A percentile compares a stretch with the other conserved stretches of the same genome.
These are phyloP conservation scores for Rhexocercosporidium sp. DNA, from an alignment of 2,329 filamentous ascomycete species.

Conservation along the genomic window DNA sequence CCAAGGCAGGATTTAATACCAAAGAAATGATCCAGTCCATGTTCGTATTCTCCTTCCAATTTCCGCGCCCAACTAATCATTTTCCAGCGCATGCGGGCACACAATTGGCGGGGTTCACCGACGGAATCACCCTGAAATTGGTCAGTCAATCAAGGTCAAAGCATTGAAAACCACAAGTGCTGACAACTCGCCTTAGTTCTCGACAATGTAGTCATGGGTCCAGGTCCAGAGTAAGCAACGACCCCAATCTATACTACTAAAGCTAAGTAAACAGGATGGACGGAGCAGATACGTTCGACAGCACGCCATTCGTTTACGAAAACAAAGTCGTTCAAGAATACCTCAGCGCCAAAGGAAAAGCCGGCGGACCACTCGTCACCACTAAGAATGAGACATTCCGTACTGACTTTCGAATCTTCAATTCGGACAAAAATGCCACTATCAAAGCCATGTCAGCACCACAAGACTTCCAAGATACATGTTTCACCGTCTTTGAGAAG, in stretches of 20 bases:
- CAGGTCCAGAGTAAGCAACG: neutral
- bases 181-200: neutral
- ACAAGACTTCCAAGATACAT: slow-evolving; percentile 27
- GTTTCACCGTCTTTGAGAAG: slow-evolving; percentile 29
- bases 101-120: slow-evolving; percentile 23
- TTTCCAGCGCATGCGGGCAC: slow-evolving; percentile 21
- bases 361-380: slow-evolving; percentile 29
- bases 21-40: slow-evolving; percentile 30
- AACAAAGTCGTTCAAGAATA: slow-evolving; percentile 25
- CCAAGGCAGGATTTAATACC: slow-evolving; percentile 32
- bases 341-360: slow-evolving; percentile 19
- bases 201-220: neutral
- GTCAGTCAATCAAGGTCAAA: neutral
- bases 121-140: slow-evolving; percentile 22
- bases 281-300: slow-evolving; percentile 24
- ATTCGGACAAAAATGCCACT: slow-evolving; percentile 31
- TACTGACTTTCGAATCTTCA: slow-evolving; percentile 27
- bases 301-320: slow-evolving; percentile 26
- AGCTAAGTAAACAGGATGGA: neutral
- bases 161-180: neutral
- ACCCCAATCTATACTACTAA: neutral
- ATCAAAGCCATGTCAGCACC: slow-evolving; percentile 25
- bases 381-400: slow-evolving; percentile 14
- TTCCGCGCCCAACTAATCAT: neutral
- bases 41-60: slow-evolving; percentile 16